These are phyloP conservation scores for Exserohilum turcica DNA, from an alignment of 2,329 filamentous ascomycete genomes.

Conservation along the genomic window DNA sequence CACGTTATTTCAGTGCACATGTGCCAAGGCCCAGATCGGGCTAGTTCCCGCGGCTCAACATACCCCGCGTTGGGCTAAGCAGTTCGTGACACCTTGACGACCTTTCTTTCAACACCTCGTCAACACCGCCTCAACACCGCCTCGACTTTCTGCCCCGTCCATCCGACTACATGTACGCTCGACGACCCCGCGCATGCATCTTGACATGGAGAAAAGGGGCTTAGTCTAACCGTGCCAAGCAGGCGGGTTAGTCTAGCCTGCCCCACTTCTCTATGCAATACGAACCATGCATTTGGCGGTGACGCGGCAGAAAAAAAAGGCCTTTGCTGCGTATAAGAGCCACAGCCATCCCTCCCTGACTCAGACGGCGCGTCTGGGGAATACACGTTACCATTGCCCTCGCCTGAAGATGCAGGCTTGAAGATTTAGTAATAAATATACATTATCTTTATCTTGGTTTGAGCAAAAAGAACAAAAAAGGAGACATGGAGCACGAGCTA, in stretches of 20 bases:
- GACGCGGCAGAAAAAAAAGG: slow-evolving; percentile 10
- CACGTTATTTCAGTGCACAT: no score
- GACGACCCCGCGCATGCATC: background rate
- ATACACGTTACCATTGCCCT: background rate
- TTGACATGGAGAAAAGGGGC: slow-evolving; percentile 2
- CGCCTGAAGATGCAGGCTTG: background rate
- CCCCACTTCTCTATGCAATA: slow-evolving; percentile 1
- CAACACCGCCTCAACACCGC: no score
- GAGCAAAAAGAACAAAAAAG: background rate
- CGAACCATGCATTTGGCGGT: background rate
- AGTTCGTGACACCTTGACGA: no score
- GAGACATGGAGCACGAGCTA: background rate
- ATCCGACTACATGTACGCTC: no score
- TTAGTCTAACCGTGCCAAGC: background rate
- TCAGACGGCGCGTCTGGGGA: background rate
- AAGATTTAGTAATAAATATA: background rate
- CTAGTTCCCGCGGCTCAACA: no score
- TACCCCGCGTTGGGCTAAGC: no score
- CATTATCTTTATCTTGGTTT: background rate
- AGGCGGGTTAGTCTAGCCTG: background rate
- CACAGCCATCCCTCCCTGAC: background rate
- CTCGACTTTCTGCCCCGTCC: no score
- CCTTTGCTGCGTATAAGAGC: background rate
- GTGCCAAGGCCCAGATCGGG: no score
- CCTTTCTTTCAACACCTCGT: no score